Evolutionary conservation across 2,329 filamentous ascomycete species (phyloP).

Genomic region (Cadophora sp.): DNA sequence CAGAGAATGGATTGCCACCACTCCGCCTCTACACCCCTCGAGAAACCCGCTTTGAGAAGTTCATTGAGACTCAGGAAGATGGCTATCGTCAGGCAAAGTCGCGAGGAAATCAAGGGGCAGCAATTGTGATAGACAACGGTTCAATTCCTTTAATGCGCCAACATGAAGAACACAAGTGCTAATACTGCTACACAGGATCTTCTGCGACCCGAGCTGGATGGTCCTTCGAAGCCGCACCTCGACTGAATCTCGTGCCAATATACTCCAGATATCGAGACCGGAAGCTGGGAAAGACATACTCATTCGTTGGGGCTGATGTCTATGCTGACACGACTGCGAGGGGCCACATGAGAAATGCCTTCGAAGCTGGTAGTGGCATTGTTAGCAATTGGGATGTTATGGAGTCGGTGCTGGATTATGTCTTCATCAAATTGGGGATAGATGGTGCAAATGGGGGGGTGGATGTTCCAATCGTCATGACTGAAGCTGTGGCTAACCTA

Average conservation of each 20-base stretch:
- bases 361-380: constrained; percentile 88
- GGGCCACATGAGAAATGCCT: constrained; percentile 88
- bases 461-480: constrained; percentile 91
- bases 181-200: constrained; percentile 65
- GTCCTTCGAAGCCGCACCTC: constrained; percentile 88
- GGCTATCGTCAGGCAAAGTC: constrained; percentile 69
- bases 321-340: constrained; percentile 93
- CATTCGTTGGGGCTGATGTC: constrained; percentile 90
- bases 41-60: constrained; percentile 66
- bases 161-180: constrained; percentile 29
- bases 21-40: constrained; percentile 65
- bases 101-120: constrained; percentile 61
- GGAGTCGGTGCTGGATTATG: constrained; percentile 92
- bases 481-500: constrained; percentile 90
- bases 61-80: constrained; percentile 62
- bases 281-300: constrained; percentile 89
- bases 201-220: constrained; percentile 90
- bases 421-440: constrained; percentile 92
- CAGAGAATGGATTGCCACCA: constrained; percentile 57
- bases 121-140: constrained; percentile 99
- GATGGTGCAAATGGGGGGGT: constrained; percentile 77
- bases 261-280: constrained; percentile 96
- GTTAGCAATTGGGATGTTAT: constrained; percentile 98
- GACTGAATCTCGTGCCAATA: constrained; percentile 82
- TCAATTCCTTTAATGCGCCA: constrained; percentile 31